These are phyloP conservation scores for Leishmania arabica DNA, from an alignment of 208 protist species.

Conservation along the genomic window DNA sequence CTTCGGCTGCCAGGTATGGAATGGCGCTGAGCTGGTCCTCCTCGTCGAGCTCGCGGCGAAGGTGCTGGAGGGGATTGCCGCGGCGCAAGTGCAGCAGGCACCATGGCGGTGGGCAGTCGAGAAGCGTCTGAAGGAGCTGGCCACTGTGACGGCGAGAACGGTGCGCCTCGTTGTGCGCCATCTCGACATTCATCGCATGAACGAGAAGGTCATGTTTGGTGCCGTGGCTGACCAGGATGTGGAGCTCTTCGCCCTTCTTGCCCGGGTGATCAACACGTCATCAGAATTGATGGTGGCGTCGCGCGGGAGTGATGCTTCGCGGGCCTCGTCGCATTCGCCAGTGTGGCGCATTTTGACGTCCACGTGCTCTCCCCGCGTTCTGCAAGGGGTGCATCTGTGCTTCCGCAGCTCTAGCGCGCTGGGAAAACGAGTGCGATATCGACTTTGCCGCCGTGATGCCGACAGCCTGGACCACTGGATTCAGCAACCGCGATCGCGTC, in stretches of 20 bases:
- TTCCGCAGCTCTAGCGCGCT: slow-evolving; percentile 34
- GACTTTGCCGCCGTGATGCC: slow-evolving; percentile 37
- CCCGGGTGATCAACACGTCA: slow-evolving; percentile 8
- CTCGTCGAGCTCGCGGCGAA: slow-evolving; percentile 29
- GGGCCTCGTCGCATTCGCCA: not conserved
- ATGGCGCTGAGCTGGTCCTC: slow-evolving; percentile 24
- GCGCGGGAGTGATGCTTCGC: not conserved
- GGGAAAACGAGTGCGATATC: slow-evolving; percentile 41
- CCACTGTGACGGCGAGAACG: slow-evolving; percentile 5
- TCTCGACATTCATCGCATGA: slow-evolving; percentile 16
- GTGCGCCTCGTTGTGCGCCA: slow-evolving; percentile 18
- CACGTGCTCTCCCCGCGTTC: slow-evolving; percentile 17
- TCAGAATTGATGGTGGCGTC: slow-evolving; percentile 16
- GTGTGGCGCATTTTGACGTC: slow-evolving; percentile 21
- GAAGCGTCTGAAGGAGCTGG: slow-evolving; percentile 7
- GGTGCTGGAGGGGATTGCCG: slow-evolving; percentile 21
- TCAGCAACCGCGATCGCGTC: not conserved
- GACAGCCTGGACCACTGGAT: slow-evolving; percentile 34
- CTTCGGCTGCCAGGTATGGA: not conserved
- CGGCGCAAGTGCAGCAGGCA: not conserved
- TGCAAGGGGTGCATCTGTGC: slow-evolving; percentile 33
- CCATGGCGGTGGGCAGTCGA: slow-evolving; percentile 29
- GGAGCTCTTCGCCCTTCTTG: slow-evolving; percentile 23
- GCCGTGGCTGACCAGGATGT: slow-evolving; percentile 20
- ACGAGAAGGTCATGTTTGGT: slow-evolving; percentile 31